phyloP scores from a whole-genome alignment of 371 early-diverging fungal species.

The Mucor irregularis region DNA sequence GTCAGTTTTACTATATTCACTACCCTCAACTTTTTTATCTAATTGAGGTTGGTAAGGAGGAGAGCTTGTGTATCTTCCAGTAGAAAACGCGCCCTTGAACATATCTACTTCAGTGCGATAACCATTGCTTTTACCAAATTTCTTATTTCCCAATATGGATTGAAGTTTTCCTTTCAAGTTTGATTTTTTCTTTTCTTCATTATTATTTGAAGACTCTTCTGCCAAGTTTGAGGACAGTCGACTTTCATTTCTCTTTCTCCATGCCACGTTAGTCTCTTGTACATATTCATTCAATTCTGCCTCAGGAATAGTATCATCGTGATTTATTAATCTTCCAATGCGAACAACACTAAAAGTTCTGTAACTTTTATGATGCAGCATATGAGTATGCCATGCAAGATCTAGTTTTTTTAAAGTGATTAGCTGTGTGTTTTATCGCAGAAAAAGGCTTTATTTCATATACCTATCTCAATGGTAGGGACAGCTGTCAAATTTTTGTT shows the following conservation, averaged over 20 bases:
- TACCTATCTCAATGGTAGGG: conserved; percentile 7
- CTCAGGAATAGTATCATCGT: conserved; percentile 12
- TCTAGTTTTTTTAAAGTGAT: too few relatives aligned
- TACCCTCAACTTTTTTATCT: too few relatives aligned
- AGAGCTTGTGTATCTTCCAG: not conserved
- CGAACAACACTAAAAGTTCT: not conserved
- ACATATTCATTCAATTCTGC: not conserved
- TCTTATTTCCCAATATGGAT: too few relatives aligned
- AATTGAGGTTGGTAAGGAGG: not conserved
- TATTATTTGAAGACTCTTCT: too few relatives aligned
- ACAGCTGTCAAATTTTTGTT: not conserved
- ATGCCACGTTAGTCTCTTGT: not conserved
- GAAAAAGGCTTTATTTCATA: too few relatives aligned
- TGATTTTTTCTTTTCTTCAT: too few relatives aligned
- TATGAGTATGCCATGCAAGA: conserved; percentile 16
- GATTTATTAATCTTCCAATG: conserved; percentile 2
- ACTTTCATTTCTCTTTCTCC: not conserved
- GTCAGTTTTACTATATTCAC: too few relatives aligned
- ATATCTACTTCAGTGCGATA: not conserved
- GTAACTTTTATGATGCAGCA: conserved; percentile 5
- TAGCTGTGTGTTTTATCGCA: too few relatives aligned
- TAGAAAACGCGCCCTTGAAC: not conserved
- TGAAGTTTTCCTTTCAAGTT: too few relatives aligned
- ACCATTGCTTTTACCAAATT: not conserved
- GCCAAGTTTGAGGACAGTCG: not conserved